Base-by-base conservation (phyloP, 768 basidiomycete genomes). In the Mycena venus region DNA sequence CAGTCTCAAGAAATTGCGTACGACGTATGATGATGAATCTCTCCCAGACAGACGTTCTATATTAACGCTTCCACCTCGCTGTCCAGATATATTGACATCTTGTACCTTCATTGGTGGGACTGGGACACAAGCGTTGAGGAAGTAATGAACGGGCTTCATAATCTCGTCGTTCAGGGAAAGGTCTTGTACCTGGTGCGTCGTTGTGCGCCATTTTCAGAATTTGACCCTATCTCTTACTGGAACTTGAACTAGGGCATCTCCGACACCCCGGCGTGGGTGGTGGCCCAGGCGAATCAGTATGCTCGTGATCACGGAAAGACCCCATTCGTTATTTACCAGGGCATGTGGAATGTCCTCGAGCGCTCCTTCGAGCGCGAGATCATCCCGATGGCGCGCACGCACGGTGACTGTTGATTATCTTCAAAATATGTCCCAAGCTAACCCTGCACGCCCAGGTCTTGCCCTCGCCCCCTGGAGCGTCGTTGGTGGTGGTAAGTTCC, bases 11-110 rank as follows among this genome's bases (percentile, higher is more conserved):
- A 61, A 61, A 27, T 91, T 93, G 31, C 81, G 89, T 47, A 92
- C 91, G 0, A 83, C 87, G 25, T n/a, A n/a, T n/a, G n/a, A n/a
- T n/a, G n/a, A n/a, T n/a, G n/a, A n/a, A n/a, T n/a, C n/a, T n/a
- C n/a, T n/a, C n/a, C n/a, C n/a, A n/a, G n/a, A n/a, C n/a, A n/a
- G n/a, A n/a, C n/a, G n/a, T n/a, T n/a, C n/a, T n/a, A n/a, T n/a
- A n/a, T n/a, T n/a, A n/a, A n/a, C n/a, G n/a, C n/a, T n/a, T n/a
- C n/a, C n/a, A n/a, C n/a, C n/a, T n/a, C n/a, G n/a, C n/a, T n/a
- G n/a, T n/a, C n/a, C n/a, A n/a, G n/a, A n/a, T 93, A 89, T 77
- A 86, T 91, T 75, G 90, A 91, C 74, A 85, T 91, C 62, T 78
- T 91, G 27, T 91, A 91, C 72, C 77, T 90, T 7, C 90, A 91